These are phyloP conservation scores for Xylaria sp. DNA, from an alignment of 2,329 filamentous ascomycete species.

Conservation along the genomic window DNA sequence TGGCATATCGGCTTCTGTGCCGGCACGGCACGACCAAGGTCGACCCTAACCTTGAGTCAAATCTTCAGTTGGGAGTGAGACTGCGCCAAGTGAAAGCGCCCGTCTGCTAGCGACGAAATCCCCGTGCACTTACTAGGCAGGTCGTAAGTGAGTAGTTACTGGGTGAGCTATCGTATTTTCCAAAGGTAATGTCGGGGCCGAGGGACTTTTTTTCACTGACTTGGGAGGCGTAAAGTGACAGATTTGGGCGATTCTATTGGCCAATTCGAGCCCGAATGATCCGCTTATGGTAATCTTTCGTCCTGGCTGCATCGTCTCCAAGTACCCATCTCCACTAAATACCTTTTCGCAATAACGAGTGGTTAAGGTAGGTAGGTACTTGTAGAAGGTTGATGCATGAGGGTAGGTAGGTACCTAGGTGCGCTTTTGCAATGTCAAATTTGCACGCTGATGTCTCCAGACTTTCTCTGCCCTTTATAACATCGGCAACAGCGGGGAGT, in stretches of 20 bases:
- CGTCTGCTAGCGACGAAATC: constrained; percentile 11
- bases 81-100: constrained; percentile 12
- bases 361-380: not conserved
- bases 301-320: constrained; percentile 35
- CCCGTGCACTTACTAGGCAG: constrained; percentile 21
- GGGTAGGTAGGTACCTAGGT: not conserved
- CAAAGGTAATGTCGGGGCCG: constrained; percentile 28
- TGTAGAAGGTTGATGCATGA: not conserved
- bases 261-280: constrained; percentile 31
- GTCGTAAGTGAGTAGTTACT: constrained; percentile 14
- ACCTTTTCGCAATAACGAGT: constrained; percentile 17
- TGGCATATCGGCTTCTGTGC: constrained; percentile 7
- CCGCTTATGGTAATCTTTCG: constrained; percentile 41
- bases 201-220: constrained; percentile 35
- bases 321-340: constrained; percentile 35
- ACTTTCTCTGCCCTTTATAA: not conserved
- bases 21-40: constrained; percentile 13
- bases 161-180: constrained; percentile 11
- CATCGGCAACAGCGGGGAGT: constrained; percentile 1
- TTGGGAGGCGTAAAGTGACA: constrained; percentile 14
- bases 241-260: constrained; percentile 33
- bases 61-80: not conserved
- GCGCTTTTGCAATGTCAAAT: not conserved
- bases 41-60: constrained; percentile 10
- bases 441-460: not conserved